phyloP scores from a whole-genome alignment of 192 early-diverging fungal species.

The Oehlia diaphana region DNA sequence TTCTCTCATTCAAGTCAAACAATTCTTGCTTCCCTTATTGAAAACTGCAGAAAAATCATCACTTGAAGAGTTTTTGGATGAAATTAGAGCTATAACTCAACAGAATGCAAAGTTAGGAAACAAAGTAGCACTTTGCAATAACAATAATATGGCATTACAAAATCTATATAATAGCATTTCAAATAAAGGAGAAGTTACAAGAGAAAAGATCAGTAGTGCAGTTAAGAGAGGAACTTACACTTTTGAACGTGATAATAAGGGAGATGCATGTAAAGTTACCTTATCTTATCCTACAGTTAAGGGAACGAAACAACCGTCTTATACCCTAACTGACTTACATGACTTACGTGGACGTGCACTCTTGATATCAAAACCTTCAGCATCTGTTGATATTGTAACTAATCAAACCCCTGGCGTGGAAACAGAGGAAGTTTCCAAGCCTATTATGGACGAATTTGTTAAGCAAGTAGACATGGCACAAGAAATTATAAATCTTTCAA shows the following conservation, averaged over 20 bases:
- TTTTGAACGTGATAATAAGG: constrained; percentile 12
- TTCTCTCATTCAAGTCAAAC: constrained; percentile 25
- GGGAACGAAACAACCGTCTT: not conserved
- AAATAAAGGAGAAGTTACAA: constrained; percentile 26
- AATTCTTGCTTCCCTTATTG: constrained; percentile 19
- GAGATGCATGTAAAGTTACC: constrained; percentile 21
- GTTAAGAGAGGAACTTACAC: constrained; percentile 16
- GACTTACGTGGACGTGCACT: constrained; percentile 32
- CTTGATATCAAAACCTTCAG: constrained; percentile 22
- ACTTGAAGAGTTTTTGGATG: not conserved
- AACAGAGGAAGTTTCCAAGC: not conserved
- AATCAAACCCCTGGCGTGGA: not conserved
- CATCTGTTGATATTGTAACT: not conserved
- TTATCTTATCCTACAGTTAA: constrained; percentile 4
- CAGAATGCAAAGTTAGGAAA: not conserved
- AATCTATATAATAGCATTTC: constrained; percentile 23
- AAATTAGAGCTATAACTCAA: not conserved
- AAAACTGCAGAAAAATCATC: not conserved
- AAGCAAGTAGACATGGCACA: constrained; percentile 27
- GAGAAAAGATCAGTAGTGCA: constrained; percentile 22
- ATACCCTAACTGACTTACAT: constrained; percentile 20
- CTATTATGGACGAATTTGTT: constrained; percentile 24
- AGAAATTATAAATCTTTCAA: constrained; percentile 20
- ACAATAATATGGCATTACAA: constrained; percentile 15
- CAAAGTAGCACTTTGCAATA: constrained; percentile 27